Evolutionary conservation across 2,329 filamentous ascomycete species (phyloP).

Genomic region (Fusarium luffae): DNA sequence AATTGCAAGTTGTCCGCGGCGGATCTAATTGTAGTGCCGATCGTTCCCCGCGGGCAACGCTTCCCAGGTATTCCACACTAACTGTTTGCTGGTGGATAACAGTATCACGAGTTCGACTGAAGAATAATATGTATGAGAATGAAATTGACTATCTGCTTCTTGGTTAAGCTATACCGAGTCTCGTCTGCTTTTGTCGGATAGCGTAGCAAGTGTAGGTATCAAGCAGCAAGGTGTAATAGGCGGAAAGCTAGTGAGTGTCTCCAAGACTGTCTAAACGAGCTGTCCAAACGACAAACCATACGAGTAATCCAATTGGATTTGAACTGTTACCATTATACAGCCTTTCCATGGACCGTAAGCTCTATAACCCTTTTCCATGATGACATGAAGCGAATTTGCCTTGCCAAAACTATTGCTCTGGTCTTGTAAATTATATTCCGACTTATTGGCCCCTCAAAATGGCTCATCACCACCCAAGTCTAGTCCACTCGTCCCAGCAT

Average conservation of each 20-base stretch:
- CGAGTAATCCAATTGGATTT: slow-evolving; percentile 3
- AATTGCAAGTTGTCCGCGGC: background rate
- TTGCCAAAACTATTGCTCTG: background rate
- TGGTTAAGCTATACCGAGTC: background rate
- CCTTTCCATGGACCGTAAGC: background rate
- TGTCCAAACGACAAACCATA: slow-evolving; percentile 4
- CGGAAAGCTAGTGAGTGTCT: too few relatives aligned
- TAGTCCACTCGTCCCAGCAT: background rate
- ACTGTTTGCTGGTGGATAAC: background rate
- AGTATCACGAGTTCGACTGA: background rate
- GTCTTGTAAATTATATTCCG: background rate
- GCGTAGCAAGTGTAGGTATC: background rate
- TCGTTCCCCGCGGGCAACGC: slow-evolving; percentile 11
- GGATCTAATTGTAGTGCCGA: slow-evolving; percentile 11
- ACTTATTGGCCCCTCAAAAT: background rate
- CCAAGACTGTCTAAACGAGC: background rate
- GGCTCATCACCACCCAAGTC: background rate
- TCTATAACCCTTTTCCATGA: rapidly evolving
- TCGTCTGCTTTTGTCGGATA: background rate
- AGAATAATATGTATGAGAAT: background rate
- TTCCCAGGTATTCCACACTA: background rate
- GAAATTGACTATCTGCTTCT: background rate
- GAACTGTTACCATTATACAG: background rate
- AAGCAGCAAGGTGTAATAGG: background rate
- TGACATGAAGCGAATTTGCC: too few relatives aligned